Evolutionary conservation across 345 rosid species (phyloP), one percentile per base, ranked within the genome.

Genomic region (Luvunga scandens): DNA sequence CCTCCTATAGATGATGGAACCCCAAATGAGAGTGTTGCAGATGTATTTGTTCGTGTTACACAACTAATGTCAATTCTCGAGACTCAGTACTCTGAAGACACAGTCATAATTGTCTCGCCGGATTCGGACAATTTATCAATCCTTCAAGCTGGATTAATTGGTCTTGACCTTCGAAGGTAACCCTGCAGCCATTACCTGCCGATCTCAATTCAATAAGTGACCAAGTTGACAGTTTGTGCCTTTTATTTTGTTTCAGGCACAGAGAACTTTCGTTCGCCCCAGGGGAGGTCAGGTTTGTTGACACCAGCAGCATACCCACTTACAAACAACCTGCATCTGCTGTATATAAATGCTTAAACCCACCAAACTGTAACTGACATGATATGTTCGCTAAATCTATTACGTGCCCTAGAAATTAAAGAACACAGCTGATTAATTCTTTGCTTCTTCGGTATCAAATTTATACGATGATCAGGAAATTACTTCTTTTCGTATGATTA

Each of bases 31-130:
- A 95, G 98, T 67, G 94, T 91, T 6, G 69, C 90, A 5, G 98
- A 91, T 70, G 98, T 95, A n/a, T 93, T 95, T 4, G 98, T 93
- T 71, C 98, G 98, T 7, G 86, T 93, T 50, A 95, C 94, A 24
- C 95, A 95, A 74, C 93, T 95, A 57, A 95, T 95, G 98, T 93
- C 98, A 8, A 93, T 95, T 83, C 95, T 95, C 1, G 97, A 95
- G 86, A 95, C 98, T 42, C 98, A 92, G 18, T 95, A 92, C 87
- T 92, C 98, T 7, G 90, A 82, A 75, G 92, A 90, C 76, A 95
- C 97, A 0, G 66, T 93, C 21, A 59, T 95, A 12, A 90, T 92
- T 28, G 93, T 93, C 57, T 93, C 98, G 2, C 98, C 97, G 34
- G 98, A 95, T 85, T 95, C 97, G 14, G 98, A 95, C 84, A 91